Base-by-base conservation (phyloP, 2,329 filamentous ascomycete genomes). In the Diaporthe ampelina region DNA sequence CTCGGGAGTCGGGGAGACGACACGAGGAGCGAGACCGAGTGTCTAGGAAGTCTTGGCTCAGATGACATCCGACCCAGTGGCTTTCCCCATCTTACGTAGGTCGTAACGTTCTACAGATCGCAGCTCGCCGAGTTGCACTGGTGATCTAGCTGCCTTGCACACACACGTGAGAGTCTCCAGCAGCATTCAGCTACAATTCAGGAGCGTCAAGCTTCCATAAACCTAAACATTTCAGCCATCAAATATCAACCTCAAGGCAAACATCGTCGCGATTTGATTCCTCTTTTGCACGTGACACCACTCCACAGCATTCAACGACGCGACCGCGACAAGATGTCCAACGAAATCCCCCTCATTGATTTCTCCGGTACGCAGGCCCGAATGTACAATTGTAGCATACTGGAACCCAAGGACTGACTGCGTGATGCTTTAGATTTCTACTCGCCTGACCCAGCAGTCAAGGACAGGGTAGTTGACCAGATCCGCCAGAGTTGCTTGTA, bases 401-500 rank as follows among this genome's bases (percentile, higher is more conserved):
- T 17, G 21, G 24, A 32, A 4, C 5, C 11, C 21, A 4, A 24
- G 3, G 9, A n/a, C 35, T 29, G 10, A 57, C n/a, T 35, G n/a
- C 32, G 5, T 0, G 21, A 3, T 17, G 8, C 24, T 8, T 9
- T 32, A 76, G 75, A 72, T 11, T 76, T 76, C 43, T 70, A 76
- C 52, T 76, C 54, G 63, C 73, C 37, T 75, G 76, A 67, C 76
- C 48, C 63, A 9, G 50, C 24, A 7, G 35, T 73, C n/a, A 82
- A 80, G 73, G 77, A 79, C 35, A 77, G 77, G 19, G 77, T 83
- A 1, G 79, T 85, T 4, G 74, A 81, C 0, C 80, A 84, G 59
- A 81, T 88, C 43, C 81, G 85, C 8, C 77, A 81, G 40, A 85
- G 85, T 67, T 88, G 86, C 76, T 79, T 83, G 24, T 79, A 84